Evolutionary conservation across 805 yeast species (phyloP).

Genomic region (Candida awuae): DNA sequence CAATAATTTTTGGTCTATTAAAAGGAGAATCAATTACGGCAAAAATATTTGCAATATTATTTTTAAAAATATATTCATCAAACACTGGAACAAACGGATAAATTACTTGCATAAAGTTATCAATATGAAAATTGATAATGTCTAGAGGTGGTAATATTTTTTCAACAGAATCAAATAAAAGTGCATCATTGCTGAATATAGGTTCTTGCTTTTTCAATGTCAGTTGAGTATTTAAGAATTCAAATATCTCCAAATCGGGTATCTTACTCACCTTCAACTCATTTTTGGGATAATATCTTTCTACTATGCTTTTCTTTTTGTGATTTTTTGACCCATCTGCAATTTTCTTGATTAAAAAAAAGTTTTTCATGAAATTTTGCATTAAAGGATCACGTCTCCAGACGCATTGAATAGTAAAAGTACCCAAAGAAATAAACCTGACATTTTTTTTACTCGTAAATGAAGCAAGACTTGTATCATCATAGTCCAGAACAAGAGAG

Average conservation of each 20-base stretch:
- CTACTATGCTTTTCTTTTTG: neutral
- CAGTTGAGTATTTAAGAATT: constrained; percentile 6
- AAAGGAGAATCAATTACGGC: neutral
- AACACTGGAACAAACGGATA: constrained; percentile 42
- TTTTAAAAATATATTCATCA: constrained; percentile 33
- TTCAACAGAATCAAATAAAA: constrained; percentile 8
- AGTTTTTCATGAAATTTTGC: constrained; percentile 8
- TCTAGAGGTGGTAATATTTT: constrained; percentile 23
- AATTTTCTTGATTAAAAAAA: constrained; percentile 3
- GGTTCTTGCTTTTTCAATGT: neutral
- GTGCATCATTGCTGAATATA: neutral
- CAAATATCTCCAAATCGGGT: neutral
- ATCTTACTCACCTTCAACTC: neutral
- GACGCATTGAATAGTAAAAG: constrained; percentile 8
- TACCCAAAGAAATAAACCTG: constrained; percentile 12
- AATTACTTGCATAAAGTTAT: constrained; percentile 31
- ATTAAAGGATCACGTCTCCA: constrained; percentile 19
- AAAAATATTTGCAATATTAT: constrained; percentile 27
- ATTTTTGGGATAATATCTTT: constrained; percentile 1
- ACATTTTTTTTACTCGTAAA: constrained; percentile 11
- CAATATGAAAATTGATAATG: constrained; percentile 32
- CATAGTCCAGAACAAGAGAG: constrained; percentile 9
- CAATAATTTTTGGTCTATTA: constrained; percentile 2
- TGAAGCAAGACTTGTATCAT: constrained; percentile 1
- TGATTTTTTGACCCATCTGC: no score